A percentile compares a stretch with the other conserved stretches of the same genome.
phyloP scores from a whole-genome alignment of 257 asterid genomes.

The Scutellaria galericulata region DNA sequence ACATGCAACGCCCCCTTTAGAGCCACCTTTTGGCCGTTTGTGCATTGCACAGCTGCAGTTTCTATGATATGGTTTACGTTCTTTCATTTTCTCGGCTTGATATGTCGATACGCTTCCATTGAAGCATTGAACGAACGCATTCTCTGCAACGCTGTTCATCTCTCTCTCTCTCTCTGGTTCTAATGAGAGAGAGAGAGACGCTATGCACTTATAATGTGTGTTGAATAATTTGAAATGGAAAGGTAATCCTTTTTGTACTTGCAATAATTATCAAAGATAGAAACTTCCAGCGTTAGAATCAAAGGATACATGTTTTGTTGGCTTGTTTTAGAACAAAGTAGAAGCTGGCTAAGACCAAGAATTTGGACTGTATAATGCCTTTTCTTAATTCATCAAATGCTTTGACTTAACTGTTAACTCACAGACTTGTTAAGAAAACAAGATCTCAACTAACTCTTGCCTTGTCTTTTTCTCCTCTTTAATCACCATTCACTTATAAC shows the following conservation, averaged over 20 bases:
- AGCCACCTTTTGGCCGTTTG: conserved; percentile 11
- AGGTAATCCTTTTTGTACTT: no score
- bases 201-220: no score
- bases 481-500: neutral
- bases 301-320: neutral
- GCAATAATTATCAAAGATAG: neutral
- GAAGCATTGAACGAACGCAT: conserved; percentile 36
- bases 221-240: no score
- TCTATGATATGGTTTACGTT: conserved; percentile 51
- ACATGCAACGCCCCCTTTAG: conserved; percentile 20
- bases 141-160: conserved; percentile 53
- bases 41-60: conserved; percentile 53
- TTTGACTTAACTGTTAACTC: no score
- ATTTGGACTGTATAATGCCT: no score
- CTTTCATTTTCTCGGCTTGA: conserved; percentile 36
- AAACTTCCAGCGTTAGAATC: conserved; percentile 23
- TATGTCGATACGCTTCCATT: conserved; percentile 36
- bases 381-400: no score
- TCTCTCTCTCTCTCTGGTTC: conserved; percentile 19
- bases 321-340: conserved; percentile 13
- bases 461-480: conserved; percentile 8
- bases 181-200: no score
- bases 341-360: neutral
- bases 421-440: no score
- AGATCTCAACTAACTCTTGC: conserved; percentile 1